Conservation (phyloP, 176 grass and related monocot genomes). For the Eragrostis nindensis region DNA sequence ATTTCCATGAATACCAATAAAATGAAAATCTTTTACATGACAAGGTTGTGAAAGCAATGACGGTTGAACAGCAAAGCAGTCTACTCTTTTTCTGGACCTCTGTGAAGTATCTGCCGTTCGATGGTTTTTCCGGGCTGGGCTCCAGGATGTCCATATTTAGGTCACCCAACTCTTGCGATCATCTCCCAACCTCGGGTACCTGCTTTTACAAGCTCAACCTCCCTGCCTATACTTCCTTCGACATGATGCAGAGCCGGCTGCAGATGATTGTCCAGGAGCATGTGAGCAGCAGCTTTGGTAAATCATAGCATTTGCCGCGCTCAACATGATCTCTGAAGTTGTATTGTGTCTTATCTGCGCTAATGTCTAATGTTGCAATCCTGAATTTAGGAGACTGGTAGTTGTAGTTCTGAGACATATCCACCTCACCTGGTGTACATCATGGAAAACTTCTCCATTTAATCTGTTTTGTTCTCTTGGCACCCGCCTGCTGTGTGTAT, state of each 20-base stretch:
- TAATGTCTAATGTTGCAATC: not conserved
- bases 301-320: not conserved
- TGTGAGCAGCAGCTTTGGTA: slow-evolving; percentile 65
- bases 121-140: slow-evolving; percentile 53
- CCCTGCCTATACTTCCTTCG: slow-evolving; percentile 49
- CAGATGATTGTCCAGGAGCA: slow-evolving; percentile 61
- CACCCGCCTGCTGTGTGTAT: too few relatives aligned
- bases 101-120: slow-evolving; percentile 57
- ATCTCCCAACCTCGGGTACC: slow-evolving; percentile 64
- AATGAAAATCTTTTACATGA: not conserved
- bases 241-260: slow-evolving; percentile 47
- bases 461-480: too few relatives aligned
- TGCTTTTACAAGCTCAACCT: slow-evolving; percentile 65
- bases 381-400: not conserved
- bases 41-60: slow-evolving; percentile 62
- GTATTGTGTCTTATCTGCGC: too few relatives aligned
- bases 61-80: slow-evolving; percentile 43
- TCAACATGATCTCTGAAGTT: too few relatives aligned
- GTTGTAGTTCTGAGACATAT: too few relatives aligned
- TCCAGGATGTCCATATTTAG: slow-evolving; percentile 57
- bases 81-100: slow-evolving; percentile 86
- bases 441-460: too few relatives aligned
- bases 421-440: not conserved
- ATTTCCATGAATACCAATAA: not conserved
- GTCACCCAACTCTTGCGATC: slow-evolving; percentile 41